A percentile compares a stretch with the other conserved stretches of the same genome.
These are phyloP conservation scores for Zygosaccharomyces lentus DNA, from an alignment of 805 yeast species.

Conservation along the genomic window DNA sequence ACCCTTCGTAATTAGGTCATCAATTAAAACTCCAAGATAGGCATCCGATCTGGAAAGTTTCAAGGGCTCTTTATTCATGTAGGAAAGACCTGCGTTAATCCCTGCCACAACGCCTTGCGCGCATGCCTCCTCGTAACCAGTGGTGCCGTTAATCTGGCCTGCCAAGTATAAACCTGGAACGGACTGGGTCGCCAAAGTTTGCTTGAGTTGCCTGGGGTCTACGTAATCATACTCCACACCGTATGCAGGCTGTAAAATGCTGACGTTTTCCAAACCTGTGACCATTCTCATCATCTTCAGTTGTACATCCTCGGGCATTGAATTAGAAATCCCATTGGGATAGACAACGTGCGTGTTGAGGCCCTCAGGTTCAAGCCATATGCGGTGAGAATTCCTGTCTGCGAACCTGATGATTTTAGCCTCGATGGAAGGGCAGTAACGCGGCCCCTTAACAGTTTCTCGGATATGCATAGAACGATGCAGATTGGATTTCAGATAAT, in stretches of 20 bases:
- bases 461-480: slow-evolving; percentile 84
- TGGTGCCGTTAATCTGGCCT: slow-evolving; percentile 97
- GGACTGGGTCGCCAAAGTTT: slow-evolving; percentile 75
- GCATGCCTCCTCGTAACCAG: slow-evolving; percentile 98
- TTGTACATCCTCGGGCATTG: slow-evolving; percentile 95
- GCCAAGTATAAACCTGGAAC: slow-evolving; percentile 81
- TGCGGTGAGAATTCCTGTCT: slow-evolving; percentile 68
- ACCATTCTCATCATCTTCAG: slow-evolving; percentile 65
- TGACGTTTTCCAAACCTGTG: slow-evolving; percentile 83
- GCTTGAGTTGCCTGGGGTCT: slow-evolving; percentile 81
- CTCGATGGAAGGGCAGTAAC: slow-evolving; percentile 97
- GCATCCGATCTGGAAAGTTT: slow-evolving; percentile 74
- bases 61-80: slow-evolving; percentile 43
- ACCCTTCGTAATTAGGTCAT: slow-evolving; percentile 91
- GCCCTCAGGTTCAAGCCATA: slow-evolving; percentile 98
- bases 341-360: slow-evolving; percentile 79
- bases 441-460: slow-evolving; percentile 92
- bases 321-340: slow-evolving; percentile 94
- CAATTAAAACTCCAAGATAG: slow-evolving; percentile 86
- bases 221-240: slow-evolving; percentile 99
- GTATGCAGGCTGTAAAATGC: slow-evolving; percentile 92
- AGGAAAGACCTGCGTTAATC: slow-evolving; percentile 75
- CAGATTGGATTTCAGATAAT: slow-evolving; percentile 61
- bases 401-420: slow-evolving; percentile 79
- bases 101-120: slow-evolving; percentile 97